These are phyloP conservation scores for Aspergillus carlsbadensis DNA, from an alignment of 495 filamentous ascomycete species.

Conservation along the genomic window DNA sequence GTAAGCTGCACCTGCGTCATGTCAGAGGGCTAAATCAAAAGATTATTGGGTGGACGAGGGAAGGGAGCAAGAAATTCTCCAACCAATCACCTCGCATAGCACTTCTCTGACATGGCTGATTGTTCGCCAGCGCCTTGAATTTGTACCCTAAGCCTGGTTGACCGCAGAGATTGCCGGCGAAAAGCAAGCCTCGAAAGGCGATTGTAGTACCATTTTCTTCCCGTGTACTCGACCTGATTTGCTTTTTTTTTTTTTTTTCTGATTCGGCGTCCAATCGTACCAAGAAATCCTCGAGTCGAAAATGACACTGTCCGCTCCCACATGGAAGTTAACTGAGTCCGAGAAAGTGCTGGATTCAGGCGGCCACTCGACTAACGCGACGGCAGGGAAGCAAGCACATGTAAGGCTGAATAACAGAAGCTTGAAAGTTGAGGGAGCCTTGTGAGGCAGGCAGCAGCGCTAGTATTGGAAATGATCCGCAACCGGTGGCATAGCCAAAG, in stretches of 20 bases:
- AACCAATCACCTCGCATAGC: background rate
- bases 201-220: background rate
- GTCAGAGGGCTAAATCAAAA: background rate
- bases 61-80: background rate
- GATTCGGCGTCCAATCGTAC: background rate
- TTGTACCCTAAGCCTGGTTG: background rate
- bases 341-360: background rate
- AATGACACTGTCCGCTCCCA: no score
- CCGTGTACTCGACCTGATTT: background rate
- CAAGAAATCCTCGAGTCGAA: no score
- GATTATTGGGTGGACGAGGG: background rate
- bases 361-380: background rate
- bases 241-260: background rate
- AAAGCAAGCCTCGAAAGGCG: background rate
- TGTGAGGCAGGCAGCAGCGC: conserved; percentile 1
- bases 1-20: background rate
- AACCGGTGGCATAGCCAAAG: background rate
- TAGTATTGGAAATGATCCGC: background rate
- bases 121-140: background rate
- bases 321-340: no score
- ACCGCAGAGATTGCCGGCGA: background rate
- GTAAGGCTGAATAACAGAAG: background rate
- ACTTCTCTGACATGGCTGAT: background rate
- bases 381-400: background rate
- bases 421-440: background rate